Conservation (phyloP, 768 basidiomycete species). For the Podaxis pistillaris region DNA sequence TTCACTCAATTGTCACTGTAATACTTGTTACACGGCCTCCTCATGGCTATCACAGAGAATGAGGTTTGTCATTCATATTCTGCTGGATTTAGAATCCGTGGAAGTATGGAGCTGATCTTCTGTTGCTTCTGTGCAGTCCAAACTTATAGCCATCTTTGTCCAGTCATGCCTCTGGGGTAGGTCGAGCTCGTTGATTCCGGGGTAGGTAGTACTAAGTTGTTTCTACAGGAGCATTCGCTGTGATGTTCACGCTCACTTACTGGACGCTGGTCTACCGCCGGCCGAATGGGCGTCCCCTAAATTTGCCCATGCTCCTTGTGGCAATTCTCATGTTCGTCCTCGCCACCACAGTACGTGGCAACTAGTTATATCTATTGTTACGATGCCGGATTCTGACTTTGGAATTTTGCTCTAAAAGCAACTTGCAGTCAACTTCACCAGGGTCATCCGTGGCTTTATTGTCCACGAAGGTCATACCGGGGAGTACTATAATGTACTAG, state of each 20-base stretch:
- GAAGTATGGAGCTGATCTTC: background rate
- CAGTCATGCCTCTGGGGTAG: constrained; percentile 27
- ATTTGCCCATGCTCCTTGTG: constrained; percentile 30
- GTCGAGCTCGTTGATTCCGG: background rate
- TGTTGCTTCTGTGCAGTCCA: constrained; percentile 14
- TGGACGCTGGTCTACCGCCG: constrained; percentile 28
- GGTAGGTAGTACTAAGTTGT: constrained; percentile 6
- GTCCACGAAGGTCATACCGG: constrained; percentile 25
- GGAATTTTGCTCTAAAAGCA: constrained; percentile 25
- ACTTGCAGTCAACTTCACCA: constrained; percentile 32
- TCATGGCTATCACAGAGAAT: constrained; percentile 17
- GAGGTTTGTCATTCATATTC: constrained; percentile 11
- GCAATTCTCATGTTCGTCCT: constrained; percentile 31
- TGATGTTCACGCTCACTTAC: constrained; percentile 28
- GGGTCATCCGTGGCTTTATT: constrained; percentile 36
- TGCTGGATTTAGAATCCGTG: background rate
- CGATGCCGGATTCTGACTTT: background rate
- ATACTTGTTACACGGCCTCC: background rate
- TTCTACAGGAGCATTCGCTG: constrained; percentile 25
- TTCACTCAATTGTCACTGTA: background rate
- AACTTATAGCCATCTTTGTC: constrained; percentile 27
- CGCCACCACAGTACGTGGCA: constrained; percentile 27
- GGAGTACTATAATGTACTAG: constrained; percentile 32
- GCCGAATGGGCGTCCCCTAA: constrained; percentile 23
- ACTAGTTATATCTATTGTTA: background rate